These are phyloP conservation scores for Aureobasidium sp. DNA, from an alignment of 2,329 filamentous ascomycete genomes.

Conservation along the genomic window DNA sequence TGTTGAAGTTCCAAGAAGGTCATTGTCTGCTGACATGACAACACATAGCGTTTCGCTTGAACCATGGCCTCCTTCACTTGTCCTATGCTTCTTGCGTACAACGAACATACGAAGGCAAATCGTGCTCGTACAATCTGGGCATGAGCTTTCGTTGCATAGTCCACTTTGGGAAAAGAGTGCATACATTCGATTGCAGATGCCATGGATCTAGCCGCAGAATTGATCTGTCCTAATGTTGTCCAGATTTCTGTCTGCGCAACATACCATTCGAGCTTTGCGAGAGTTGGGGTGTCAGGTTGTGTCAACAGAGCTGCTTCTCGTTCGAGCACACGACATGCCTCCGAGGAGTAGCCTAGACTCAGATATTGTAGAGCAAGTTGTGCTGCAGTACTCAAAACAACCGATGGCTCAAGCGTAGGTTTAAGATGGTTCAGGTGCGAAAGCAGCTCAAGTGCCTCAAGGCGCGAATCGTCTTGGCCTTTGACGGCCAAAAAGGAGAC, in stretches of 20 bases:
- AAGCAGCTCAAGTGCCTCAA: conserved; percentile 1
- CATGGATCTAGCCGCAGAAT: background rate
- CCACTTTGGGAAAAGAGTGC: background rate
- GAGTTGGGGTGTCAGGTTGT: conserved; percentile 34
- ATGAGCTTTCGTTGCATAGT: background rate
- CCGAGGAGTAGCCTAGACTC: conserved; percentile 53
- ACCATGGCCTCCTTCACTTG: background rate
- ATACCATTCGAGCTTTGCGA: conserved; percentile 48
- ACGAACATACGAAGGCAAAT: background rate
- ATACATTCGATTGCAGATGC: background rate
- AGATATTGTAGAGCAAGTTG: conserved; percentile 49
- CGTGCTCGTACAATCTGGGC: background rate
- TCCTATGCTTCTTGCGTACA: background rate
- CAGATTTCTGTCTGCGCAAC: background rate
- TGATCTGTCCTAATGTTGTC: background rate
- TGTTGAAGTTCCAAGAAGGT: conserved; percentile 24
- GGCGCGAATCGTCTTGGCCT: conserved; percentile 40
- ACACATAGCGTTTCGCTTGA: conserved; percentile 8
- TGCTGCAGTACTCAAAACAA: background rate
- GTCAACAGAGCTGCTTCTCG: conserved; percentile 48
- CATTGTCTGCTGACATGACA: conserved; percentile 1
- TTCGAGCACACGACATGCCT: conserved; percentile 51
- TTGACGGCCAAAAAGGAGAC: conserved; percentile 52
- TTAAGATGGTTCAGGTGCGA: background rate
- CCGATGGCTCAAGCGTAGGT: background rate